Evolutionary conservation across 371 early-diverging fungal genomes (phyloP), one percentile per base, ranked within the genome.

Genomic region (Mucor circinelloides): DNA sequence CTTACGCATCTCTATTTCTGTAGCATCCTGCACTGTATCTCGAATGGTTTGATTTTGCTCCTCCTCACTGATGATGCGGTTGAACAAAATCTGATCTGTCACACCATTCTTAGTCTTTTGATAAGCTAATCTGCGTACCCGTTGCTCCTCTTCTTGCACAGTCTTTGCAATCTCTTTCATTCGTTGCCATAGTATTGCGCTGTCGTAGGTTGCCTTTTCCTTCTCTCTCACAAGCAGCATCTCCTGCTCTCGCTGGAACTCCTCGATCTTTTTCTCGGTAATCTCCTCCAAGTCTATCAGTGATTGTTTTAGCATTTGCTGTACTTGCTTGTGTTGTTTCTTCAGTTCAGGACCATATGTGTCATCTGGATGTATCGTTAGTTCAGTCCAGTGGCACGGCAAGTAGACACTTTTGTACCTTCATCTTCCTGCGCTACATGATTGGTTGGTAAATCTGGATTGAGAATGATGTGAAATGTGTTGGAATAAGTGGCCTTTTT

Each of bases 101-200:
- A 31, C 38, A 27, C 56, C 57, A 5, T 31, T 19, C 4, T 13
- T 56, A 0, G 57, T 56, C 28, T 56, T 56, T 15, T 31, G 57
- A 3, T 23, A 23, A 3, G 25, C 12, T 13, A 50, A n/a, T 27
- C 44, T 13, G 17, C 48, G 48, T 8, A 32, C 32, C 4, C 48
- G 31, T 28, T 60, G 32, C 7, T 48, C 28, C 21, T 56, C 60
- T 40, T 73, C 59, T 12, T 65, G 59, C 3, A 73, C 63, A 2
- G 74, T 70, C 36, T 64, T 64, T 19, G 67, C 63, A 30, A 66
- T 70, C 36, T 72, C 69, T 32, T 76, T 57, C 38, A 78, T 75
- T 12, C 67, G 69, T 27, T 69, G 75, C 77, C 79, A 81, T 23
- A 81, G 40, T 9, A 63, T n/a, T 0, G 68, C 52, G 4, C 74